phyloP scores from a whole-genome alignment of 495 filamentous ascomycete genomes.

The Daldinia vernicosa region DNA sequence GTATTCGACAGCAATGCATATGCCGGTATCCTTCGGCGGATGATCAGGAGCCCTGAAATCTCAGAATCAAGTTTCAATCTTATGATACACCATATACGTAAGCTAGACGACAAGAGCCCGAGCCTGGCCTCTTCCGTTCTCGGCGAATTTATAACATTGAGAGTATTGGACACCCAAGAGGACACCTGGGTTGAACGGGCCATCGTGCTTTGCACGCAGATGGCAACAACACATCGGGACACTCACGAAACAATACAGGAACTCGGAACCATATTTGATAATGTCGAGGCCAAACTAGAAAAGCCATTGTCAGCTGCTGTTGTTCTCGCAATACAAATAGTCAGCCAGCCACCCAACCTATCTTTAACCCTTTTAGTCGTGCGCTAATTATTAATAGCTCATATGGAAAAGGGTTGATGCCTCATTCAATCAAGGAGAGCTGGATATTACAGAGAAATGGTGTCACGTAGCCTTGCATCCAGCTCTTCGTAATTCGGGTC shows the following conservation, averaged over 20 bases:
- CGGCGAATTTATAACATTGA: constrained; percentile 64
- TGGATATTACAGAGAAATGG: constrained; percentile 70
- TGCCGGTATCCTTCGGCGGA: constrained; percentile 58
- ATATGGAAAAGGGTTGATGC: constrained; percentile 79
- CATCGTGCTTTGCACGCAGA: constrained; percentile 40
- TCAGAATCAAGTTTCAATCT: constrained; percentile 72
- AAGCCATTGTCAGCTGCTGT: constrained; percentile 61
- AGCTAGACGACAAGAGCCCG: constrained; percentile 64
- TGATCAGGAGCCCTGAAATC: constrained; percentile 65
- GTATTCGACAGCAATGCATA: constrained; percentile 61
- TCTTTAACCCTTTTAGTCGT: neutral
- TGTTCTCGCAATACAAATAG: constrained; percentile 75
- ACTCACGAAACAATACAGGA: constrained; percentile 38
- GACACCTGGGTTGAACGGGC: constrained; percentile 42
- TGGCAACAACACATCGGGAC: constrained; percentile 34
- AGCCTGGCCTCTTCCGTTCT: constrained; percentile 63
- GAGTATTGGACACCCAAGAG: constrained; percentile 48
- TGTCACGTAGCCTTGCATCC: constrained; percentile 72
- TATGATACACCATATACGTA: constrained; percentile 74
- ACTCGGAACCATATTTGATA: constrained; percentile 37
- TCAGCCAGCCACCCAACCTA: constrained; percentile 47
- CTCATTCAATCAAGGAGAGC: constrained; percentile 60
- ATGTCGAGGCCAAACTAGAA: constrained; percentile 31
- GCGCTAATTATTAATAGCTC: constrained; percentile 58
- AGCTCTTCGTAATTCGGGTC: constrained; percentile 70